Percentiles rank a stretch among this genome's conserved stretches.
Conservation (phyloP, 2,329 filamentous ascomycete genomes). For the Calycina herbarum region DNA sequence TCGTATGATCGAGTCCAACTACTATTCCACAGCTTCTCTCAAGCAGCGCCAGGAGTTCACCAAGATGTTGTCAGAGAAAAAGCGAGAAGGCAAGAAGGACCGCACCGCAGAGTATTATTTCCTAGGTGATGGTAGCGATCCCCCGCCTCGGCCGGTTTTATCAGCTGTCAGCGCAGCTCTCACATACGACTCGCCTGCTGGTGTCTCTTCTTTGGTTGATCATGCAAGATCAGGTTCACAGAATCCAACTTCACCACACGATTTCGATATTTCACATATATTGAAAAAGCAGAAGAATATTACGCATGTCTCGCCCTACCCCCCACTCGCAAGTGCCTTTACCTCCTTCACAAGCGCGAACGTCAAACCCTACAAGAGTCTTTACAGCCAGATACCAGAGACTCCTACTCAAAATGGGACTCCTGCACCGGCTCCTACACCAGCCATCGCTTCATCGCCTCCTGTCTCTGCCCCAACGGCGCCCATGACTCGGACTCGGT, state of each 20-base stretch:
- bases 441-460: background rate
- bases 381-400: background rate
- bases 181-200: slow-evolving; percentile 12
- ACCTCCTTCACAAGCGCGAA: background rate
- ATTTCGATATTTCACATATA: slow-evolving; percentile 11
- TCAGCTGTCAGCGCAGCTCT: slow-evolving; percentile 16
- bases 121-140: slow-evolving; percentile 38
- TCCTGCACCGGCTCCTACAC: background rate
- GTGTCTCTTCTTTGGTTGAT: slow-evolving; percentile 7
- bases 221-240: slow-evolving; percentile 3
- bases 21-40: slow-evolving; percentile 55
- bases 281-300: slow-evolving; percentile 18
- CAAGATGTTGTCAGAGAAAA: slow-evolving; percentile 52
- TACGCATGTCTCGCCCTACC: slow-evolving; percentile 9
- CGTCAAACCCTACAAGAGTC: background rate
- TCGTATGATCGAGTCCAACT: slow-evolving; percentile 58
- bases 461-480: background rate
- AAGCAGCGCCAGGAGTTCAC: slow-evolving; percentile 54
- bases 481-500: slow-evolving; percentile 19
- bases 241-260: slow-evolving; percentile 10
- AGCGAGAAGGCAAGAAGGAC: slow-evolving; percentile 57
- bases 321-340: background rate
- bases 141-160: slow-evolving; percentile 23
- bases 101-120: slow-evolving; percentile 55
- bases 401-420: slow-evolving; percentile 4